Evolutionary conservation across 1,139 yeast genomes (phyloP), one percentile per base, ranked within the genome.

Genomic region (Hanseniaspora sp.): DNA sequence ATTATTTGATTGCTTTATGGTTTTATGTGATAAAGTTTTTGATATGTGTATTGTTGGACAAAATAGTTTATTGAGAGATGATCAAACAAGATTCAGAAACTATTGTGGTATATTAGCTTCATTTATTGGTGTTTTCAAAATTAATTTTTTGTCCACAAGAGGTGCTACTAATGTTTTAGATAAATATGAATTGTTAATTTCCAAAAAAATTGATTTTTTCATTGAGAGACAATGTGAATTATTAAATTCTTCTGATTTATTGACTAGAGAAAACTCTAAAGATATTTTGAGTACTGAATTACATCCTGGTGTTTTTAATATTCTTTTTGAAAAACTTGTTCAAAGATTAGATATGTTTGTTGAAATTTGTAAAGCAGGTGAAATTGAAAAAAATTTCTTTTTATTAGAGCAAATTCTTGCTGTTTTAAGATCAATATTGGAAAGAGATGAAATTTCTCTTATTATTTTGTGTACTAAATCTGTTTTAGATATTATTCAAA

Each of bases 71-170:
- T 61, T 67, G 13, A 59, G 60, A 47, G 58, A 59, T 12, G 70
- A 69, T 56, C 56, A 66, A 40, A 57, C 60, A 13, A 74, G 79
- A 29, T 78, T 79, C 62, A 72, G 83, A 58, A 82, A 79, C 61
- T 78, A 72, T 59, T 78, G 84, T 0, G 85, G 86, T 1, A 77
- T 80, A 57, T 65, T 81, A 48, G 82, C 82, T 0, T 74, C 82
- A 3, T 71, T 79, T 0, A 72, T 82, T 9, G 86, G 86, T 28
- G 71, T 80, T 44, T 75, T 80, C 56, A 65, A 76, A 40, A 60
- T 64, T 2, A 68, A 69, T 23, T 59, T 58, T 34, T 52, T 63
- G 11, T 59, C 60, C 3, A 69, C 65, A 39, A 64, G 71, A 43
- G 63, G 63, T 44, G 58, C 58, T 0, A 8, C 15, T 7, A 30